Conservation (phyloP, 106 monocot species). For the Agapanthus africanus region DNA sequence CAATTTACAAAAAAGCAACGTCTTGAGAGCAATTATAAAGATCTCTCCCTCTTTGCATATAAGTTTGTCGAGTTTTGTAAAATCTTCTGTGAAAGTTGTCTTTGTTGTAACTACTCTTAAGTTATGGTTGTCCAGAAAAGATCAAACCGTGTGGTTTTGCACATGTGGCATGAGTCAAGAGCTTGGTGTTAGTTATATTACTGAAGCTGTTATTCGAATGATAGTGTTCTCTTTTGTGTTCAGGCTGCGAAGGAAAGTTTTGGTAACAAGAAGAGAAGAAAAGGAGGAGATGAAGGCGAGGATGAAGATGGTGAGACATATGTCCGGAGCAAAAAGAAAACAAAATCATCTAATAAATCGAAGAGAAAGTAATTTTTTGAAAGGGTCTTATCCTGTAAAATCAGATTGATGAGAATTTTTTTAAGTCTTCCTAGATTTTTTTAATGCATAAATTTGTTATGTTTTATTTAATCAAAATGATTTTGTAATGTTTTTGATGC, state of each 20-base stretch:
- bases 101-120: not conserved
- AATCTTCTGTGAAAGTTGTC: not conserved
- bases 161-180: not conserved
- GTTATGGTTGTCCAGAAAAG: not conserved
- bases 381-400: no score
- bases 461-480: no score
- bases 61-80: not conserved
- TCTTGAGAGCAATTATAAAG: no score
- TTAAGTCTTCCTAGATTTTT: no score
- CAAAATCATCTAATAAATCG: not conserved
- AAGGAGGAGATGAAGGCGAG: slow-evolving; percentile 38
- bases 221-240: not conserved
- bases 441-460: no score
- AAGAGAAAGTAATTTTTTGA: not conserved
- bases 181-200: not conserved
- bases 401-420: no score
- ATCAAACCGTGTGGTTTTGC: not conserved
- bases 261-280: slow-evolving; percentile 34
- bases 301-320: slow-evolving; percentile 19
- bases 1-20: no score
- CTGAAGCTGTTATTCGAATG: not conserved
- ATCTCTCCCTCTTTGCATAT: no score
- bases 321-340: not conserved
- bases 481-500: no score
- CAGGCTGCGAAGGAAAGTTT: slow-evolving; percentile 52